Percentiles rank a stretch among this genome's conserved stretches.
phyloP scores from a whole-genome alignment of 2,329 filamentous ascomycete genomes.

The Myriosclerotinia scirpicola region DNA sequence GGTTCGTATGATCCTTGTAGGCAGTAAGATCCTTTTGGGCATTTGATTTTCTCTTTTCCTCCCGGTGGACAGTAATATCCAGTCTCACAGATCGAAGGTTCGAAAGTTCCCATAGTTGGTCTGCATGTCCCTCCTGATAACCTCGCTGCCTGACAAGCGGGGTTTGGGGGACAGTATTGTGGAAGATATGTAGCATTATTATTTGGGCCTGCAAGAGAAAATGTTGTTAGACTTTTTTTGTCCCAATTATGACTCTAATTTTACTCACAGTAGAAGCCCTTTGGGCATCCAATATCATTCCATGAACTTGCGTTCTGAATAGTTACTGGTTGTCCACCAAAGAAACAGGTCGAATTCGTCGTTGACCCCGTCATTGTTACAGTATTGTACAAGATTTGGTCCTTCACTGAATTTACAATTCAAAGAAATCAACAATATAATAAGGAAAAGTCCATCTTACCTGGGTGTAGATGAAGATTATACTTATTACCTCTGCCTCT shows the following conservation, averaged over 20 bases:
- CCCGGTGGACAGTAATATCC: conserved; percentile 51
- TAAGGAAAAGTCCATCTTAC: neutral
- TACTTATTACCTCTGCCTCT: neutral
- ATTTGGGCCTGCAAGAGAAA: conserved; percentile 14
- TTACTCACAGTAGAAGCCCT: conserved; percentile 20
- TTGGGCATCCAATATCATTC: conserved; percentile 16
- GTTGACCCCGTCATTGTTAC: conserved; percentile 3
- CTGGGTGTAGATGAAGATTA: neutral
- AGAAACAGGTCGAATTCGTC: conserved; percentile 20
- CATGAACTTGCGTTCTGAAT: conserved; percentile 19
- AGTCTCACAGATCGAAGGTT: conserved; percentile 52
- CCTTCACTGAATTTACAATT: neutral
- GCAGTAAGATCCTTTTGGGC: conserved; percentile 52
- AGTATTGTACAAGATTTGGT: neutral
- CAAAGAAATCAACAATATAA: neutral
- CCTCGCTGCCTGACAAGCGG: conserved; percentile 28
- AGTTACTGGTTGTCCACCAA: conserved; percentile 12
- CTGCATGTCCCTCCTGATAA: conserved; percentile 28
- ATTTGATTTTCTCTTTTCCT: conserved; percentile 45
- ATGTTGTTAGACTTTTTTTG: neutral
- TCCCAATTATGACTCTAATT: neutral
- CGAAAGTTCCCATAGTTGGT: conserved; percentile 41
- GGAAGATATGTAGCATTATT: conserved; percentile 27
- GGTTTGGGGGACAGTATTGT: conserved; percentile 34
- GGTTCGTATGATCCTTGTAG: conserved; percentile 51